Percentiles rank a stretch among this genome's conserved stretches.
phyloP scores from a whole-genome alignment of 805 yeast species.

The Clavispora phyllophila region DNA sequence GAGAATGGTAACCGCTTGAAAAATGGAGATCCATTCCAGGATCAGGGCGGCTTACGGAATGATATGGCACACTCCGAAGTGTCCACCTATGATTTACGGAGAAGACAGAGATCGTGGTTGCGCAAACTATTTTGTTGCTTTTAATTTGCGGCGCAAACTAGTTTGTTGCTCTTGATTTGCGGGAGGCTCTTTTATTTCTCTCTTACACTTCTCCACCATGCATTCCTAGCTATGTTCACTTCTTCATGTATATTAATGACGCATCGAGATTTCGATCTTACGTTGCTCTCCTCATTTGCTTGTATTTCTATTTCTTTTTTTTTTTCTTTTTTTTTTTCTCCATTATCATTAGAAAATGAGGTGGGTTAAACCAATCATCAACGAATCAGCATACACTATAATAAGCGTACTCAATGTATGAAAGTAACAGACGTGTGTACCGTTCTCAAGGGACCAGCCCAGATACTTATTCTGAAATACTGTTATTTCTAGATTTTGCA shows the following conservation, averaged over 20 bases:
- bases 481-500: conserved; percentile 4
- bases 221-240: not conserved
- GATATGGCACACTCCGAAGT: conserved; percentile 27
- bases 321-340: no score
- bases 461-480: conserved; percentile 2
- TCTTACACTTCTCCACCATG: not conserved
- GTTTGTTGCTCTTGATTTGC: conserved; percentile 11
- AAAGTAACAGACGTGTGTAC: no score
- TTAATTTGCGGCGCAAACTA: conserved; percentile 3
- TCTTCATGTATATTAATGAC: not conserved
- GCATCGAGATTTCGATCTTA: not conserved
- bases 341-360: no score
- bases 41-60: conserved; percentile 1
- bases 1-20: conserved; percentile 1
- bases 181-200: not conserved
- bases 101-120: conserved; percentile 14
- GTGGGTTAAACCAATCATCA: no score
- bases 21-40: conserved; percentile 15
- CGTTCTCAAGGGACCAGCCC: no score
- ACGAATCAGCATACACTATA: no score
- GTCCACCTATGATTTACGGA: conserved; percentile 24
- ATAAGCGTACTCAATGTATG: no score
- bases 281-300: not conserved
- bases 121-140: conserved; percentile 14
- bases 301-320: not conserved